Conservation (phyloP, 345 rosid species). For the Rhodamnia rubescens region DNA sequence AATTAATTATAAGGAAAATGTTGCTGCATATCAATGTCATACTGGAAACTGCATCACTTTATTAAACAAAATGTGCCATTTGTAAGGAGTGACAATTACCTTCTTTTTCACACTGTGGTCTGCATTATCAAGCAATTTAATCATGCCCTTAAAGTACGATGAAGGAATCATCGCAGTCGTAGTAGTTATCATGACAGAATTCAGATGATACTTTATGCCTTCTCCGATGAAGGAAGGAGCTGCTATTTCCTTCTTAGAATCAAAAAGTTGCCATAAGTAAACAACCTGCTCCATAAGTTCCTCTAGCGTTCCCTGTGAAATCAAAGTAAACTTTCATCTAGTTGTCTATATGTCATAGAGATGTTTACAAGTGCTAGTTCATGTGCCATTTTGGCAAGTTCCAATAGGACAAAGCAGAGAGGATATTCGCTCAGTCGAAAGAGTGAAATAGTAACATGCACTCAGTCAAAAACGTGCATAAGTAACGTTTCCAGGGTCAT, state of each 20-base stretch:
- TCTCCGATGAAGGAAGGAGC: slow-evolving; percentile 29
- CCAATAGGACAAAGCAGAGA: neutral
- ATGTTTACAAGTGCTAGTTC: neutral
- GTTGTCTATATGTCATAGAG: neutral
- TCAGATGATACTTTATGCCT: slow-evolving; percentile 41
- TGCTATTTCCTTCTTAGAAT: slow-evolving; percentile 26
- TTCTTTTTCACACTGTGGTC: slow-evolving; percentile 54
- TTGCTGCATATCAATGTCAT: neutral
- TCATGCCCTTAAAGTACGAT: slow-evolving; percentile 57
- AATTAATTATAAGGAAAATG: neutral
- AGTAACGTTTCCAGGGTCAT: neutral
- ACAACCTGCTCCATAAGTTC: slow-evolving; percentile 71
- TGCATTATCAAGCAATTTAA: slow-evolving; percentile 47
- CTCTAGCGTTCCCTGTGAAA: slow-evolving; percentile 50
- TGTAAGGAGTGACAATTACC: slow-evolving; percentile 27
- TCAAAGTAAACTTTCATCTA: neutral
- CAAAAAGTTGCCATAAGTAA: slow-evolving; percentile 33
- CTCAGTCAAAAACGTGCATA: neutral
- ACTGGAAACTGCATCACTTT: neutral
- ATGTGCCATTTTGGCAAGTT: neutral
- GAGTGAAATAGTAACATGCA: neutral
- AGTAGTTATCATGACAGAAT: slow-evolving; percentile 44
- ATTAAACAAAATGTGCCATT: neutral
- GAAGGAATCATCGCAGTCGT: slow-evolving; percentile 51
- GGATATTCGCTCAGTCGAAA: neutral